Evolutionary conservation across 352 stramenopile species (phyloP), one percentile per base, ranked within the genome.

Genomic region (Phytophthora cryptogea): DNA sequence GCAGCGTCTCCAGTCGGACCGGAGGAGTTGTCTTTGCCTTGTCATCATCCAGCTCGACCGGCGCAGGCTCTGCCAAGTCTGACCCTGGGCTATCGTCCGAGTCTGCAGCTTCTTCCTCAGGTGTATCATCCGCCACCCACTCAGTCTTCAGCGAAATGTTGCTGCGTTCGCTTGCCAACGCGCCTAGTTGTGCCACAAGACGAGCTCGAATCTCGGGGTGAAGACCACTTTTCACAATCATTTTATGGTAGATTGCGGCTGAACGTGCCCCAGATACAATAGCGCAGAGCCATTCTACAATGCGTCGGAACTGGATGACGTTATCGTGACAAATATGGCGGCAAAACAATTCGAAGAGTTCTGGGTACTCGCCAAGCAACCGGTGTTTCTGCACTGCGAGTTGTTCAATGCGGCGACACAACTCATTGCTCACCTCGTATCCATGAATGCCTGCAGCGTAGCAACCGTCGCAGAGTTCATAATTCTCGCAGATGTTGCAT

Each of bases 121-220:
- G 33, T 0, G 39, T 63, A 43, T 76, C 70, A 64, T 89, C 76
- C 5, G 74, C 59, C 56, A 90, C 75, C 78, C 81, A 90, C 49
- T 90, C 81, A 1, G 76, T 90, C 61, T 86, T 86, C 58, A 90
- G 62, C 36, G 78, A 81, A 5, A 89, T 72, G 40, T 86, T 68
- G 5, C 63, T 66, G 16, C 81, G 78, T 33, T 86, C 70, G 37
- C 81, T 90, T 31, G 78, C 78, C 16, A 90, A 45, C 9, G 78
- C 75, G 3, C 81, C 81, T 1, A 90, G 69, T 33, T 90, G 78
- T 4, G 66, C 70, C 16, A 88, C 78, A 14, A 90, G 52, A 6
- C 81, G 66, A n/a, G 81, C 76, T 46, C 81, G 78, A 60, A 90
- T 88, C 49, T 90, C 81, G n/a, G 81, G 78, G 40, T 89, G 81